Evolutionary conservation across 257 asterid genomes (phyloP).

Genomic region (Solanum chmielewskii): DNA sequence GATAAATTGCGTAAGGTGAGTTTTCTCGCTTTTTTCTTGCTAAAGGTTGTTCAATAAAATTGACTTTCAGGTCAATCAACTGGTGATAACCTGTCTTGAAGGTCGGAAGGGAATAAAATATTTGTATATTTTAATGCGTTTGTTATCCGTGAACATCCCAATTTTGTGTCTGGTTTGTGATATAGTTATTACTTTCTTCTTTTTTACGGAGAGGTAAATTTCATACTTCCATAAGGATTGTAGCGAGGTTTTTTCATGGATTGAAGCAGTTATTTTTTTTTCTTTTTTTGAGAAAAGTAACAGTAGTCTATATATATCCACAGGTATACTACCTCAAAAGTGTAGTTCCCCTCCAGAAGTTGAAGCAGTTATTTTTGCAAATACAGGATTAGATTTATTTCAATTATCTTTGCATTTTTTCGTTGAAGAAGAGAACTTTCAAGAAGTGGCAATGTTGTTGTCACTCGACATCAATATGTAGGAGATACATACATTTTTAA

Average conservation of each 20-base stretch:
- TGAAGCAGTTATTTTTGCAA: background rate
- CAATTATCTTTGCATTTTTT: background rate
- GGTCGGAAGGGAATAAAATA: background rate
- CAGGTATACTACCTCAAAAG: no score
- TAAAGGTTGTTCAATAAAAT: background rate
- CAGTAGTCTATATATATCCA: no score
- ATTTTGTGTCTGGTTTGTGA: background rate
- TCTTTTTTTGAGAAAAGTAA: no score
- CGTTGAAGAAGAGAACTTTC: background rate
- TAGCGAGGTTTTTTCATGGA: background rate
- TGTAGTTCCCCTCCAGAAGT: no score
- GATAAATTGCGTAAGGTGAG: conserved; percentile 95
- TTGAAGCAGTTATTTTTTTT: background rate
- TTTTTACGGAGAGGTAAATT: background rate
- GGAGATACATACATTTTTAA: background rate
- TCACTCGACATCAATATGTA: background rate
- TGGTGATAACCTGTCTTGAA: background rate
- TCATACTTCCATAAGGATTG: background rate
- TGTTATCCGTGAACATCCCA: background rate
- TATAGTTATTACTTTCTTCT: background rate
- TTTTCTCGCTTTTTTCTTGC: background rate
- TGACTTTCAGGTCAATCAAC: background rate
- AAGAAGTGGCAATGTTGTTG: background rate
- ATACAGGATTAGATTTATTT: background rate
- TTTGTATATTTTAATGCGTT: background rate